Base-by-base conservation (phyloP, 805 yeast genomes). In the Myxozyma kluyveri region DNA sequence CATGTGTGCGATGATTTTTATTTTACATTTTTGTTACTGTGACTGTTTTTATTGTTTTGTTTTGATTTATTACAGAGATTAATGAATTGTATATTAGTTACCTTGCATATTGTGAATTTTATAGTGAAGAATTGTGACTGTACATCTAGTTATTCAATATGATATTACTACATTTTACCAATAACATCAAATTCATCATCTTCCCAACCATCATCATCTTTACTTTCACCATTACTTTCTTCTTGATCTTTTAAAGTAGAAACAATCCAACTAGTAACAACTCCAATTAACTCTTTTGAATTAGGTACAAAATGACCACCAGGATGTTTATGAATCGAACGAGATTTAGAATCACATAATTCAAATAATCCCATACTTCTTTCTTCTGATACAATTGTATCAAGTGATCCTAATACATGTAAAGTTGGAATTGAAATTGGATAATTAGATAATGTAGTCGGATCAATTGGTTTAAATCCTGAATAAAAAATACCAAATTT, bases 241-340 rank as follows among this genome's bases (percentile, higher is more conserved):
- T 47, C 40, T 17, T 19, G 23, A 4, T 50, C 52, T 42, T 50
- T 42, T 17, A 35, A 17, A n/a, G 49, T 36, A 4, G 42, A 31
- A 36, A 29, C n/a, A 4, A 68, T 49, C 62, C 71, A 72, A 6
- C 60, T 59, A 2, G 61, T 58, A 6, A 71, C 69, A 2, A 63
- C 56, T 9, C 57, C 61, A 12, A 71, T 61, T 45, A 74, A 67
- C 50, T 76, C 79, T 67, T 86, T 86, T 45, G 89, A 84, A 69
- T 88, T 88, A 26, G 98, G 99, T 42, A 91, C 96, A 71, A 86
- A 89, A 66, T 91, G 99, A 1, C 98, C 97, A 55, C 99, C 98
- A 7, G 97, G 97, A 64, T 91, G 99, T 58, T 79, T 84, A 53
- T 84, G 71, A 12, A 72, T 63, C 3, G 69, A 73, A 4, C 86